Conservation (phyloP, 345 rosid genomes). For the sweet orange (Citrus sinensis) region DNA sequence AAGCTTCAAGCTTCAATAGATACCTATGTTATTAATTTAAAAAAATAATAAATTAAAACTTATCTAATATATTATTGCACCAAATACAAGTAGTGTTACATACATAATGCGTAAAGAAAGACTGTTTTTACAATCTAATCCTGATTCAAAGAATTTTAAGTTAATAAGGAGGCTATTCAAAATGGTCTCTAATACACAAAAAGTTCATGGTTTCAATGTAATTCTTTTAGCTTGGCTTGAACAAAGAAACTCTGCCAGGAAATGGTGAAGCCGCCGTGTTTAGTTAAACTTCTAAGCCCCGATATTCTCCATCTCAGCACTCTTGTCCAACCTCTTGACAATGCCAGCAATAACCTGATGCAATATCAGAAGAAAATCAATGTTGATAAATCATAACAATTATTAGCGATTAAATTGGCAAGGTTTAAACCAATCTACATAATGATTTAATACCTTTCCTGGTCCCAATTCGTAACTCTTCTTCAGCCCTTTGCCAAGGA, state of each 20-base stretch:
- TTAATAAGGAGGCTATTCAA: neutral
- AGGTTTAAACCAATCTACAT: neutral
- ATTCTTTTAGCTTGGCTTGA: neutral
- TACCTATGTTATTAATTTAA: no score
- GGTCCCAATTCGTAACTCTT: slow-evolving; percentile 93
- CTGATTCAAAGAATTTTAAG: neutral
- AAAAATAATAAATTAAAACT: no score
- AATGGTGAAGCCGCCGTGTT: neutral
- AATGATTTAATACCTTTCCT: slow-evolving; percentile 64
- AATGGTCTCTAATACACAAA: neutral
- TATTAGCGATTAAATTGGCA: neutral
- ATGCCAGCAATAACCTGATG: slow-evolving; percentile 93
- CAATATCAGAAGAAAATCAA: slow-evolving; percentile 9
- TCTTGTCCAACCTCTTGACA: slow-evolving; percentile 83
- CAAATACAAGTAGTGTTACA: neutral
- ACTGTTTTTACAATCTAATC: neutral
- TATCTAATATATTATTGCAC: neutral
- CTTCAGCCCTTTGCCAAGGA: slow-evolving; percentile 66
- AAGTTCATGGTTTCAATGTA: neutral
- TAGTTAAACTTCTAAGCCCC: slow-evolving; percentile 42
- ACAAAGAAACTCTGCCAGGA: neutral
- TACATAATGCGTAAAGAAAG: neutral
- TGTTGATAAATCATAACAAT: neutral
- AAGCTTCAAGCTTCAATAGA: no score
- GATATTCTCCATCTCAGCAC: slow-evolving; percentile 67